Evolutionary conservation across 1,139 yeast species (phyloP).

Genomic region (Suzukiozyma palmioleophila): DNA sequence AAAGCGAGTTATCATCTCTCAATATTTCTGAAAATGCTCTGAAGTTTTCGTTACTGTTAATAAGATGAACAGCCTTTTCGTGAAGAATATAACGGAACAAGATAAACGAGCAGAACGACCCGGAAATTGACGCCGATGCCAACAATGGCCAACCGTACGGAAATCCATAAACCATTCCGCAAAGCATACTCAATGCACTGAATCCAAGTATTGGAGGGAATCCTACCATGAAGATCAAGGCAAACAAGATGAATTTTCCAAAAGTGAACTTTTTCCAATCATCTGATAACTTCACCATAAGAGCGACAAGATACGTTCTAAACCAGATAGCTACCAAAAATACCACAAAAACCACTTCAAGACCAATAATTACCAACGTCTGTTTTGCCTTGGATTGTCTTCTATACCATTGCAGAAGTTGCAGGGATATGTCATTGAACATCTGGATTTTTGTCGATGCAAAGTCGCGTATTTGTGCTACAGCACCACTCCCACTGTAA

Average conservation of each 20-base stretch:
- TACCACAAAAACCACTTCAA: slow-evolving; percentile 13
- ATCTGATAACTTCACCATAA: slow-evolving; percentile 44
- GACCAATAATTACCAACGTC: background rate
- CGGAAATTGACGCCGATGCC: slow-evolving; percentile 64
- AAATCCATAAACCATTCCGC: slow-evolving; percentile 85
- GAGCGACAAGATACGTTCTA: slow-evolving; percentile 42
- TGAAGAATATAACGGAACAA: slow-evolving; percentile 59
- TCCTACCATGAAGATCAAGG: slow-evolving; percentile 38
- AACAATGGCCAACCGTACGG: slow-evolving; percentile 76
- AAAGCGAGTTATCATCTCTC: slow-evolving; percentile 57
- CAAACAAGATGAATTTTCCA: slow-evolving; percentile 55
- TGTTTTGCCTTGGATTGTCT: slow-evolving; percentile 1
- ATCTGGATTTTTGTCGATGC: background rate
- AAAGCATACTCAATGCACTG: slow-evolving; percentile 59
- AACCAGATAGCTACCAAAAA: slow-evolving; percentile 38
- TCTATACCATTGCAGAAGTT: background rate
- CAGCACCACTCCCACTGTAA: background rate
- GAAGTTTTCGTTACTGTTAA: slow-evolving; percentile 57
- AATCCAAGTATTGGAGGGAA: slow-evolving; percentile 93
- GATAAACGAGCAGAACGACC: slow-evolving; percentile 70
- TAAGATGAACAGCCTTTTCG: slow-evolving; percentile 46
- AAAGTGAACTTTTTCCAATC: slow-evolving; percentile 37
- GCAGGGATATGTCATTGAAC: background rate
- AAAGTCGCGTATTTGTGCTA: background rate
- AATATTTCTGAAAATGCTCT: slow-evolving; percentile 74